Evolutionary conservation across 2,329 filamentous ascomycete species (phyloP).

Genomic region (Nothophoma quercina): DNA sequence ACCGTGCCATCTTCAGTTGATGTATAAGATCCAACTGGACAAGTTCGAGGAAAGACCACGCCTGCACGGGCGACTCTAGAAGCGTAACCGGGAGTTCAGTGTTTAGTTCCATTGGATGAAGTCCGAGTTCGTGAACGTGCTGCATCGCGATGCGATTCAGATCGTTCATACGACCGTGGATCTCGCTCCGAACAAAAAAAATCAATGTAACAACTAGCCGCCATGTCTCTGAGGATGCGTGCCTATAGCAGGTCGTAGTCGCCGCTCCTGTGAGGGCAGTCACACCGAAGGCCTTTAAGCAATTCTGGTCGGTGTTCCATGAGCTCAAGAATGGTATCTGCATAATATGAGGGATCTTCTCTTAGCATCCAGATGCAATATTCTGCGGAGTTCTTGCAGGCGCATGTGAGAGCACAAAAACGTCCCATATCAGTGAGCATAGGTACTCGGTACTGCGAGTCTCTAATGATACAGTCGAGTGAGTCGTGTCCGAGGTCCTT

Average conservation of each 20-base stretch:
- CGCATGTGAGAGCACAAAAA: slow-evolving; percentile 50
- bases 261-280: no score
- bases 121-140: no score
- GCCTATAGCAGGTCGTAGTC: no score
- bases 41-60: not conserved
- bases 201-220: no score
- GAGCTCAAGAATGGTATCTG: slow-evolving; percentile 52
- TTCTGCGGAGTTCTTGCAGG: slow-evolving; percentile 9
- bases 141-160: no score
- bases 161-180: no score
- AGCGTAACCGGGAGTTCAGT: not conserved
- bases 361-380: slow-evolving; percentile 54
- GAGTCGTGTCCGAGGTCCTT: not conserved
- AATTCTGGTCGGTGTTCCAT: slow-evolving; percentile 55
- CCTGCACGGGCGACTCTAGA: not conserved
- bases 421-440: slow-evolving; percentile 55
- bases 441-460: slow-evolving; percentile 63
- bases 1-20: not conserved
- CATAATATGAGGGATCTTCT: slow-evolving; percentile 67
- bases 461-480: slow-evolving; percentile 31
- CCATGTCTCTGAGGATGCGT: no score
- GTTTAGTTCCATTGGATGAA: no score
- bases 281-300: not conserved
- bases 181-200: not conserved
- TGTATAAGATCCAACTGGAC: not conserved